Conservation (phyloP, 2,329 filamentous ascomycete species). For the Verticillium longisporum region DNA sequence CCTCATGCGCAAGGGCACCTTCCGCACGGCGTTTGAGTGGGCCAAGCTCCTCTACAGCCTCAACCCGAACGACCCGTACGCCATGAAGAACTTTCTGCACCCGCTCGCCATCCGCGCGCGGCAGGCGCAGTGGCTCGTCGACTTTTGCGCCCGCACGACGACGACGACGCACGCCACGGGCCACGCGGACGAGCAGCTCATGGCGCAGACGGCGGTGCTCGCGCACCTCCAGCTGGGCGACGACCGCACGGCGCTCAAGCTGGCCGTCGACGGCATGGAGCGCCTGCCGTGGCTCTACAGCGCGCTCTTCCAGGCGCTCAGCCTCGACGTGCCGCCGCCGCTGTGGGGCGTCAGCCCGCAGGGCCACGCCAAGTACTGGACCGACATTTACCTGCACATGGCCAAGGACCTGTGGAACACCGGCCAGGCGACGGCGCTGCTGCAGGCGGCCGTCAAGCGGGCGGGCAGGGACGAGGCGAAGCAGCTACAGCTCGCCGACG, state of each 20-base stretch:
- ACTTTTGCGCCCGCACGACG: constrained; percentile 46
- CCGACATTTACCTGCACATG: constrained; percentile 67
- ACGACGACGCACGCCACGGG: constrained; percentile 28
- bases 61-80: constrained; percentile 75
- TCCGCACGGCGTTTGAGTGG: constrained; percentile 91
- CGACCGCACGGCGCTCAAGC: constrained; percentile 53
- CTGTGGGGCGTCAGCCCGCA: constrained; percentile 75
- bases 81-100: constrained; percentile 73
- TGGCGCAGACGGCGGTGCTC: constrained; percentile 69
- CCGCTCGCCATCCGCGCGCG: constrained; percentile 76
- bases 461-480: constrained; percentile 34
- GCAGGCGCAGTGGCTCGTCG: constrained; percentile 69
- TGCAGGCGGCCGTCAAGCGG: constrained; percentile 62
- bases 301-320: constrained; percentile 71
- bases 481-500: constrained; percentile 29
- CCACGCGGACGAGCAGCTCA: constrained; percentile 51
- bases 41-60: constrained; percentile 75
- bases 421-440: constrained; percentile 58
- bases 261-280: constrained; percentile 62
- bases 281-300: constrained; percentile 79
- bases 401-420: constrained; percentile 85
- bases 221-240: constrained; percentile 69
- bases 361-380: constrained; percentile 58
- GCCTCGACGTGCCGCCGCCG: constrained; percentile 68
- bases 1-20: constrained; percentile 84